Evolutionary conservation across 768 basidiomycete genomes (phyloP).

Genomic region (Leccinellum albellum): DNA sequence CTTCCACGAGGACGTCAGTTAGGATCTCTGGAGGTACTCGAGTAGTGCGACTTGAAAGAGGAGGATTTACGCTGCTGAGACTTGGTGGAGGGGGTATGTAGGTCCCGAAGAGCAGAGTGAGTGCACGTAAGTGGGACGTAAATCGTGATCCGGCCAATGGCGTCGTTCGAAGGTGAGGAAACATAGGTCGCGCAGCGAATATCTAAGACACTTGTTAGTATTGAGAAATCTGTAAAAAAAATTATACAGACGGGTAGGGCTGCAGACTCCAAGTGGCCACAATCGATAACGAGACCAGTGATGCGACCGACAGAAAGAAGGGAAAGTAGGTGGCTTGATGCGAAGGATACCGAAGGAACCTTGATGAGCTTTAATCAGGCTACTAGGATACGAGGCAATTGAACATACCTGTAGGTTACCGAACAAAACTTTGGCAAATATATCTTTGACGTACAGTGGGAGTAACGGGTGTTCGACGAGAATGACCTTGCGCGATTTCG

Average conservation of each 20-base stretch:
- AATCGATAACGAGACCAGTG: conserved; percentile 91
- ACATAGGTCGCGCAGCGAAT: conserved; percentile 84
- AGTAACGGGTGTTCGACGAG: conserved; percentile 87
- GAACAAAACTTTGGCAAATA: conserved; percentile 81
- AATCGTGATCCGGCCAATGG: conserved; percentile 84
- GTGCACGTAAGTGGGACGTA: conserved; percentile 72
- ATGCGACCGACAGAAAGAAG: conserved; percentile 83
- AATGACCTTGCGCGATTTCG: conserved; percentile 93
- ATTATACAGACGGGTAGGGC: conserved; percentile 72
- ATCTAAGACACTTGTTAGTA: conserved; percentile 52
- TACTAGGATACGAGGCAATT: neutral
- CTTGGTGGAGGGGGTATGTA: conserved; percentile 81
- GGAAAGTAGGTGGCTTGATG: conserved; percentile 81
- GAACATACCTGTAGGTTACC: conserved; percentile 74
- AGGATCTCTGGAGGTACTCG: conserved; percentile 78
- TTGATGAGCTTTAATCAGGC: conserved; percentile 28
- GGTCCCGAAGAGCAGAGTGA: conserved; percentile 78
- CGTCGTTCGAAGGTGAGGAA: conserved; percentile 76
- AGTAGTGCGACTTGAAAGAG: conserved; percentile 56
- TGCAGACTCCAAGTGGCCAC: conserved; percentile 87
- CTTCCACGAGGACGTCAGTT: conserved; percentile 78
- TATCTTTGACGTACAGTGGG: conserved; percentile 84
- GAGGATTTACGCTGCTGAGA: conserved; percentile 60
- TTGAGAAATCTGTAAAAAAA: neutral
- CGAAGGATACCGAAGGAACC: conserved; percentile 95